phyloP scores from a whole-genome alignment of 2,329 filamentous ascomycete species.

The Pestalotiopsis sp. region DNA sequence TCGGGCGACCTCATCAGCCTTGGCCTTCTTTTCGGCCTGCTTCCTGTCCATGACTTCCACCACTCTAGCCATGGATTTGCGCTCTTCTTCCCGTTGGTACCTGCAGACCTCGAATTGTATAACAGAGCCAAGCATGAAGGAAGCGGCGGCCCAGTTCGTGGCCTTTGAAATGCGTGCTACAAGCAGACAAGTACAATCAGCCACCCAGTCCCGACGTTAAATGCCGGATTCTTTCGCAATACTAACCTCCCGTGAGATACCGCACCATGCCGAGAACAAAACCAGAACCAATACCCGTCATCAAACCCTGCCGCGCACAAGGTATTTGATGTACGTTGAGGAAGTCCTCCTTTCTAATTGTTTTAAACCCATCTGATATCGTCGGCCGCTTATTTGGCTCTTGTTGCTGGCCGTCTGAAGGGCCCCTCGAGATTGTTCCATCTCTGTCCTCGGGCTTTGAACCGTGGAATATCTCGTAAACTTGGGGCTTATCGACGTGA shows the following conservation, averaged over 20 bases:
- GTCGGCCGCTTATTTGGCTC: conserved; percentile 41
- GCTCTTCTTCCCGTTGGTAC: conserved; percentile 72
- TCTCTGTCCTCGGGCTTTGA: conserved; percentile 21
- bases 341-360: conserved; percentile 71
- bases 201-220: not conserved
- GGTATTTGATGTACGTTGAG: conserved; percentile 75
- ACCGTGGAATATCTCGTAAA: conserved; percentile 42
- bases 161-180: conserved; percentile 65
- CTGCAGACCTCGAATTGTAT: conserved; percentile 85
- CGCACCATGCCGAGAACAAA: conserved; percentile 75
- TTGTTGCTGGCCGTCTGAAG: conserved; percentile 14
- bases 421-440: not conserved
- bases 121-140: conserved; percentile 71
- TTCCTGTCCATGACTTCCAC: conserved; percentile 81
- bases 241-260: conserved; percentile 74
- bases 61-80: conserved; percentile 80
- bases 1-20: conserved; percentile 41
- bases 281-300: conserved; percentile 82
- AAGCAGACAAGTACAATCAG: conserved; percentile 12
- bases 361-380: conserved; percentile 66
- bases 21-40: conserved; percentile 62
- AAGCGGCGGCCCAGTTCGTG: conserved; percentile 83
- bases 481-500: conserved; percentile 36
- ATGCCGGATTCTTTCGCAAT: not conserved
- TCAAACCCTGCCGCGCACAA: conserved; percentile 79